A percentile compares a stretch with the other conserved stretches of the same genome.
Evolutionary conservation across 345 rosid genomes (phyloP).

Genomic region (Boechera divaricarpa): DNA sequence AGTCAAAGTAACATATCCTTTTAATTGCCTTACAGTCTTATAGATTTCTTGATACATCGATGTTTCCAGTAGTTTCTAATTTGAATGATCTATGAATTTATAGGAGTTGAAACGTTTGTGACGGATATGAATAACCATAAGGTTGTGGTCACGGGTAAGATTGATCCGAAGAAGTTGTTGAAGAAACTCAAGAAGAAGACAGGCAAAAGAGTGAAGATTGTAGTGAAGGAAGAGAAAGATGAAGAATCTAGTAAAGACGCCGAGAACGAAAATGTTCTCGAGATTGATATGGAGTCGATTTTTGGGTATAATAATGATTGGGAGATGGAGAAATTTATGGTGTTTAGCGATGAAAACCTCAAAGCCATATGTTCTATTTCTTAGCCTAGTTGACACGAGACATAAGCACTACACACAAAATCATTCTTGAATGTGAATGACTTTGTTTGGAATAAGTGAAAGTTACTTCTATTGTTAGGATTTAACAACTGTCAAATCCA

Average conservation of each 20-base stretch:
- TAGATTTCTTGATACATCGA: background rate
- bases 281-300: constrained; percentile 35
- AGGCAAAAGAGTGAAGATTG: constrained; percentile 62
- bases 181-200: constrained; percentile 78
- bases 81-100: background rate
- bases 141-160: constrained; percentile 60
- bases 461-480: background rate
- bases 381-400: constrained; percentile 23
- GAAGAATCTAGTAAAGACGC: constrained; percentile 24
- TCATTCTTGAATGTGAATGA: constrained; percentile 4
- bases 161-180: constrained; percentile 63
- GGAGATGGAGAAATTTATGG: constrained; percentile 35
- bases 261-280: constrained; percentile 28
- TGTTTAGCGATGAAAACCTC: constrained; percentile 42
- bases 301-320: constrained; percentile 15
- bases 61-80: background rate
- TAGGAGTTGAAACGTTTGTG: constrained; percentile 73
- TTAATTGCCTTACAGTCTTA: no score
- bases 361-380: constrained; percentile 43
- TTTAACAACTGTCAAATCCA: background rate
- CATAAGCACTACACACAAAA: background rate
- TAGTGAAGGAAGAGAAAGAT: constrained; percentile 42
- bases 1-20: constrained; percentile 3
- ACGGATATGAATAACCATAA: constrained; percentile 72
- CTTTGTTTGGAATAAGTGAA: background rate